A percentile compares a stretch with the other conserved stretches of the same genome.
phyloP scores from a whole-genome alignment of 257 asterid species.

The Solanum clarkiae region DNA sequence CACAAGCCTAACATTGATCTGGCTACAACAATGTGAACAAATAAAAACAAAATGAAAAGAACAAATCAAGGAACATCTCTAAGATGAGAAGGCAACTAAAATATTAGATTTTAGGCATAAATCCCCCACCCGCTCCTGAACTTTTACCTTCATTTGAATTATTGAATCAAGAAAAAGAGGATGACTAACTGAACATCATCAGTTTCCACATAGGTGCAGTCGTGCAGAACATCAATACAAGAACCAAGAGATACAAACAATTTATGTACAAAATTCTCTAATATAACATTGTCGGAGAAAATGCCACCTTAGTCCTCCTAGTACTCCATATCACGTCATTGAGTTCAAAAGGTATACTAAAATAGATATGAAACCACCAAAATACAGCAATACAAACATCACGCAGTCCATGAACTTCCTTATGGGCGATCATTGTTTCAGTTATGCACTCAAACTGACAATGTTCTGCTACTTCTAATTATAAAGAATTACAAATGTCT shows the following conservation, averaged over 20 bases:
- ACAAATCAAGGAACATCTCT: not conserved
- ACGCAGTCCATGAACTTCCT: too few relatives aligned
- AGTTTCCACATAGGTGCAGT: not conserved
- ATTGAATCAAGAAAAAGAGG: not conserved
- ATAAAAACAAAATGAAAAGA: not conserved
- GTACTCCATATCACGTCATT: not conserved
- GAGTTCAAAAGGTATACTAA: not conserved
- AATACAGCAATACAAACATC: not conserved
- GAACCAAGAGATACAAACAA: not conserved
- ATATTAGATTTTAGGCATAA: not conserved
- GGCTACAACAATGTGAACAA: not conserved
- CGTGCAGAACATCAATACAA: not conserved
- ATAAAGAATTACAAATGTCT: not conserved
- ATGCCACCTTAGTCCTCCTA: not conserved
- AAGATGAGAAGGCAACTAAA: not conserved
- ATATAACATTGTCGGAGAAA: not conserved
- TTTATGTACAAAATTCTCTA: not conserved
- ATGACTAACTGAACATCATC: not conserved
- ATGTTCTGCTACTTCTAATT: not conserved
- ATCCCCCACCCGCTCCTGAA: not conserved
- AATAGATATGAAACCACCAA: not conserved
- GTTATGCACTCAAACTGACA: not conserved
- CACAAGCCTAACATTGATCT: not conserved
- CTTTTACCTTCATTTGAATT: not conserved
- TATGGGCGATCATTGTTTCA: not conserved